A percentile compares a stretch with the other conserved stretches of the same genome.
Conservation (phyloP, 2,329 filamentous ascomycete species). For the Aspergillus carbonarius region DNA sequence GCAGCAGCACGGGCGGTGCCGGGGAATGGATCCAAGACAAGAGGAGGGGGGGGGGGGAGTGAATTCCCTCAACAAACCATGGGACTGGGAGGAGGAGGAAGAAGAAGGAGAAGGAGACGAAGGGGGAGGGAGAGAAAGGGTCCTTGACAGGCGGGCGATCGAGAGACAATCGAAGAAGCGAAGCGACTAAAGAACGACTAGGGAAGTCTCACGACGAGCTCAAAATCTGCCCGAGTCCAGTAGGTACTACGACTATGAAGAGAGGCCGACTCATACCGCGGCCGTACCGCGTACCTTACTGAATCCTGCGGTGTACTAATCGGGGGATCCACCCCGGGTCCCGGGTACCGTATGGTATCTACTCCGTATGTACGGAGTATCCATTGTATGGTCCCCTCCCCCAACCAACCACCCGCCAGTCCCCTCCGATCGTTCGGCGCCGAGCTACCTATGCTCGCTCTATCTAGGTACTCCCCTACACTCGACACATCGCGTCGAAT, state of each 20-base stretch:
- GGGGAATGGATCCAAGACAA: constrained; percentile 11
- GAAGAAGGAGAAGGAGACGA: background rate
- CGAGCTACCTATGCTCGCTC: no score
- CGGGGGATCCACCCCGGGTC: background rate
- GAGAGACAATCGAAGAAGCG: background rate
- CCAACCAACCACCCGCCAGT: background rate
- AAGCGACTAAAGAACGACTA: constrained; percentile 1
- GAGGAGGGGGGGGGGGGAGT: no score
- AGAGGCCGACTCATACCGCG: no score
- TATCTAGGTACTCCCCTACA: no score
- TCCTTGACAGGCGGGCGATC: background rate
- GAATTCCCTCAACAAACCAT: constrained; percentile 1
- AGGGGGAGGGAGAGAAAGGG: background rate
- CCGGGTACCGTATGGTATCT: background rate
- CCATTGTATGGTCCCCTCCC: no score
- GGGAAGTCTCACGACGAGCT: background rate
- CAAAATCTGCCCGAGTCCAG: background rate
- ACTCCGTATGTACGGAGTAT: background rate
- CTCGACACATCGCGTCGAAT: background rate
- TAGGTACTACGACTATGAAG: background rate
- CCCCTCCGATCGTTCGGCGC: background rate
- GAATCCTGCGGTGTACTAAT: background rate
- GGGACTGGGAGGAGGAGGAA: background rate
- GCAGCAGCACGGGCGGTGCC: constrained; percentile 13
- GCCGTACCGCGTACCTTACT: background rate